Percentiles rank a stretch among this genome's conserved stretches.
phyloP scores from a whole-genome alignment of 225 moss, liverwort and hornwort genomes.

The Physcomitrellopsis africana region DNA sequence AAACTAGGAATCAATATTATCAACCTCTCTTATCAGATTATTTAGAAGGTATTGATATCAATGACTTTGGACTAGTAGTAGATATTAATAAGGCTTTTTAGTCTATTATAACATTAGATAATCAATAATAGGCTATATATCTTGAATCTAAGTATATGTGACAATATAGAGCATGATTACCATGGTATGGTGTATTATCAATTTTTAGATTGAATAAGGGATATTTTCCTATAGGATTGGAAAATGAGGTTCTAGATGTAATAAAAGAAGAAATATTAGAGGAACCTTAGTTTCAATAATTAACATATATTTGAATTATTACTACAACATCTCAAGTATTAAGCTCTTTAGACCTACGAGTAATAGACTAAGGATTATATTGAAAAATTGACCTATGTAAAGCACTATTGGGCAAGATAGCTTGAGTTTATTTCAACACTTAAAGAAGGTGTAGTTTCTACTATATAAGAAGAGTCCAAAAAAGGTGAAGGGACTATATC shows the following conservation, averaged over 20 bases:
- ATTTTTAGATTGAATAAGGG: neutral
- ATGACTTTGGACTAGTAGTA: too few relatives aligned
- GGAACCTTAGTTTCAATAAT: neutral
- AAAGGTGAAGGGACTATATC: too few relatives aligned
- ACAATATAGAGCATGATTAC: neutral
- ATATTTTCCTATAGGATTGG: neutral
- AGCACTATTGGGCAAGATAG: neutral
- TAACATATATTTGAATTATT: neutral
- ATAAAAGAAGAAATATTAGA: neutral
- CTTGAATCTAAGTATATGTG: neutral
- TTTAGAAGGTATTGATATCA: too few relatives aligned
- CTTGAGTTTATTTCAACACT: neutral
- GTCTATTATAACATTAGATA: too few relatives aligned
- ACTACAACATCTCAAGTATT: neutral
- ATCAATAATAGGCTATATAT: neutral
- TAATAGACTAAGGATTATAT: neutral
- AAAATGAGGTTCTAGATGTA: neutral
- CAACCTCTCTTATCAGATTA: too few relatives aligned
- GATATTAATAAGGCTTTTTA: too few relatives aligned
- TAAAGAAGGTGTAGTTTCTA: neutral
- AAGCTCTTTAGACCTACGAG: neutral
- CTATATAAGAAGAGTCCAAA: too few relatives aligned
- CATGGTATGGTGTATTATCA: neutral
- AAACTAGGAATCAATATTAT: too few relatives aligned
- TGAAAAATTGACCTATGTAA: neutral